Base-by-base conservation (phyloP, 306 rosid genomes). In the Castanea sativa region DNA sequence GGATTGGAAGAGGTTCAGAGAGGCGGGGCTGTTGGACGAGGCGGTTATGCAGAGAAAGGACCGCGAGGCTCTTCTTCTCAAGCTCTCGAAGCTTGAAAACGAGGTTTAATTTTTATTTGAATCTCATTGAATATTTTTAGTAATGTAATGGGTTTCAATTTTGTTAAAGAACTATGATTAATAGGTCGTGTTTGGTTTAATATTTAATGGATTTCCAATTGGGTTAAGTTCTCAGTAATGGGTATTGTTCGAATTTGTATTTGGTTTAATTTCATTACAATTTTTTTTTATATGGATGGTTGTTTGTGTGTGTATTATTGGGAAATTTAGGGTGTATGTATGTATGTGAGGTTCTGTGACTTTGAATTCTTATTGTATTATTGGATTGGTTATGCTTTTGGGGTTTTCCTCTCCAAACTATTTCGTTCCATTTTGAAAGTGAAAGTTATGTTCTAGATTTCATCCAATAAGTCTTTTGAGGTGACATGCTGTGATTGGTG, bases 1-100 rank as follows among this genome's bases (percentile, higher is more conserved):
- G 33, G 99, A 93, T 63, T 95, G 99, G 99, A 80, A 69, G 86
- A 84, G 82, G 81, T 95, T 93, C 71, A 86, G 74, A 80, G 97
- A 93, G 76, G 91, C 68, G 45, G 99, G 99, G 30, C 53, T 95
- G 55, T 79, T 95, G 43, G 96, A 91, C 29, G 94, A 86, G 80
- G 87, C 91, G 29, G 87, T 78, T 1, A 87, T 95, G 98, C 89
- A 81, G 77, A 86, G 86, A 45, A 93, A 87, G 78, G 97, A 95
- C 86, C 87, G 79, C 6, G 89, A 93, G 80, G 99, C 96, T 2
- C 85, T 93, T 9, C 1, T 82, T 32, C 94, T 89, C 60, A 93
- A 86, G 77, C 86, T 83, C 33, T 76, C 89, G 0, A 91, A 80
- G 85, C 98, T 95, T 10, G 88, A 91, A 67, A 83, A 15, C 73